A percentile compares a stretch with the other conserved stretches of the same genome.
Evolutionary conservation across 75 land plant genomes (phyloP).

Genomic region (Picea sitchensis): DNA sequence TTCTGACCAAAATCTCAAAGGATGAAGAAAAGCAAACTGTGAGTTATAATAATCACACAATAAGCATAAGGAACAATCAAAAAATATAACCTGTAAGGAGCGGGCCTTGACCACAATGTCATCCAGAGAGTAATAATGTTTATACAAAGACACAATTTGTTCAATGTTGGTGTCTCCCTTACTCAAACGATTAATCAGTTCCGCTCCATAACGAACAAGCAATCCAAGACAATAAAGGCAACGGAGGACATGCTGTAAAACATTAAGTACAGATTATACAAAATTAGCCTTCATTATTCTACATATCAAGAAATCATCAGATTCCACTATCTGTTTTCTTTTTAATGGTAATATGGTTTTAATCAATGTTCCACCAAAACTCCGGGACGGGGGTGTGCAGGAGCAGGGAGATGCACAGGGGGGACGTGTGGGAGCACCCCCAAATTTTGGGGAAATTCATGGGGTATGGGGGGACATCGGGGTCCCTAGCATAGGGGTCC

Average conservation of each 20-base stretch:
- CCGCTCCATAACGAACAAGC: conserved; percentile 82
- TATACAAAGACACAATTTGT: conserved; percentile 55
- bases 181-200: conserved; percentile 31
- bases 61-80: neutral
- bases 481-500: no score
- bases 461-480: no score
- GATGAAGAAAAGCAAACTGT: neutral
- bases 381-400: no score
- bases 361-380: neutral
- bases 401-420: no score
- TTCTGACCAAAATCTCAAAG: neutral
- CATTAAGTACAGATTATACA: neutral
- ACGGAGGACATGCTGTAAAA: conserved; percentile 79
- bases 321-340: neutral
- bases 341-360: neutral
- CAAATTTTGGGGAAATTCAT: no score
- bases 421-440: no score
- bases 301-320: neutral
- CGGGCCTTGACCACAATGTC: conserved; percentile 76
- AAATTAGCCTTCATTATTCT: neutral
- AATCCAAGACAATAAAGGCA: conserved; percentile 91
- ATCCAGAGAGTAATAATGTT: conserved; percentile 54
- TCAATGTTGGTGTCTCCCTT: conserved; percentile 31
- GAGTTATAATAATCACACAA: conserved; percentile 1
- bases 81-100: conserved; percentile 71